Percentiles rank a stretch among this genome's conserved stretches.
These are phyloP conservation scores for Ganoderma leucocontextum DNA, from an alignment of 1,284 basidiomycete genomes.

Conservation along the genomic window DNA sequence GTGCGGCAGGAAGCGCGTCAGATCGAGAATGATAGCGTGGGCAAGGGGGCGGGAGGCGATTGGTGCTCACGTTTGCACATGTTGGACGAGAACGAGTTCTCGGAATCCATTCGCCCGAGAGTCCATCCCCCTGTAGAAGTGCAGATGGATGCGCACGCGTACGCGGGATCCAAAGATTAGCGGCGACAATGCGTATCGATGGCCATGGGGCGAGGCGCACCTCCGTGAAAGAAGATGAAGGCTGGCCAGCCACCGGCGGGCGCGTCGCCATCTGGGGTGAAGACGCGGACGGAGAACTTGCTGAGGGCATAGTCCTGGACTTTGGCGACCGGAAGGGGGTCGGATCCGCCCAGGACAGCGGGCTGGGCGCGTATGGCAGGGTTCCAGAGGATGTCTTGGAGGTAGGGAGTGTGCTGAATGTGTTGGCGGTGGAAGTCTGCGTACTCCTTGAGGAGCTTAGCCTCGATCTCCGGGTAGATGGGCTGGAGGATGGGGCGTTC, in stretches of 20 bases:
- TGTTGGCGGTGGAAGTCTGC: constrained; percentile 64
- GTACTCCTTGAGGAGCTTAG: constrained; percentile 69
- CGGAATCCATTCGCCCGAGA: constrained; percentile 65
- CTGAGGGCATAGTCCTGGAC: constrained; percentile 57
- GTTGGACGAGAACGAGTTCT: constrained; percentile 64
- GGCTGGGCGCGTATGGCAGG: constrained; percentile 61
- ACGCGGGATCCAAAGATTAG: background rate
- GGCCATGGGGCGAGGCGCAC: constrained; percentile 40
- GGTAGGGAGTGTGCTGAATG: constrained; percentile 52
- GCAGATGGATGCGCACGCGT: constrained; percentile 13
- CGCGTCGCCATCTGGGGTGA: constrained; percentile 60
- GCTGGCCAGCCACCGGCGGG: constrained; percentile 67
- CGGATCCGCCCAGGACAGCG: constrained; percentile 63
- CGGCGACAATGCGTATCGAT: constrained; percentile 6
- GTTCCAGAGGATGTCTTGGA: constrained; percentile 68
- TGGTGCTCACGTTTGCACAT: constrained; percentile 59
- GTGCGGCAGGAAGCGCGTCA: background rate
- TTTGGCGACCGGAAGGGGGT: constrained; percentile 60
- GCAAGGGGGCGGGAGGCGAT: background rate
- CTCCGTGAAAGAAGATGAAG: constrained; percentile 69
- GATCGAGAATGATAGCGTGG: background rate
- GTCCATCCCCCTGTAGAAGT: constrained; percentile 69
- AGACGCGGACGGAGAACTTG: constrained; percentile 59
- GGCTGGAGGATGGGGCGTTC: constrained; percentile 50
- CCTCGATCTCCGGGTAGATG: constrained; percentile 64